A percentile compares a stretch with the other conserved stretches of the same genome.
Conservation (phyloP, 2,329 filamentous ascomycete genomes). For the Fusarium hainanense region DNA sequence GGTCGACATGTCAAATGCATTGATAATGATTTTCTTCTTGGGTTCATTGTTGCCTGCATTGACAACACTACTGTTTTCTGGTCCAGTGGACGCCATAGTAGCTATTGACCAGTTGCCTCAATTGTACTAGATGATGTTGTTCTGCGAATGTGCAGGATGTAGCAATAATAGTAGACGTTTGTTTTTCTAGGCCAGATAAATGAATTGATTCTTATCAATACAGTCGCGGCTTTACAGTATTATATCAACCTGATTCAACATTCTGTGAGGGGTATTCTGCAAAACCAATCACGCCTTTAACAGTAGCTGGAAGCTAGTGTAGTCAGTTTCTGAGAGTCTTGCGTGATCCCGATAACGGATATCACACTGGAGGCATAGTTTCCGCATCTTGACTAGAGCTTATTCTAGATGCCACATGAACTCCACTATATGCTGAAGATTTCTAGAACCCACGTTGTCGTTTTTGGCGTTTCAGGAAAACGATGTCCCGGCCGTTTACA, state of each 20-base stretch:
- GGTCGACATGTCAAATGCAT: too few species aligned
- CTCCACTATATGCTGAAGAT: background rate
- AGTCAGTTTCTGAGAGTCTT: background rate
- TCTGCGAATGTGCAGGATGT: background rate
- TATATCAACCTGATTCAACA: background rate
- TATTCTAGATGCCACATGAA: background rate
- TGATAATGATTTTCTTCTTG: too few species aligned
- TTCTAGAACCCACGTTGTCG: background rate
- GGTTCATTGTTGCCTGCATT: too few species aligned
- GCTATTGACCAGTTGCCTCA: too few species aligned
- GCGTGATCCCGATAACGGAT: constrained; percentile 20
- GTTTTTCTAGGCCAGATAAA: background rate
- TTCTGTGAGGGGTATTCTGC: background rate
- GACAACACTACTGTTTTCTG: background rate
- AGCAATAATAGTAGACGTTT: background rate
- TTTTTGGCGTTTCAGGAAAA: background rate
- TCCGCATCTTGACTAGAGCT: background rate
- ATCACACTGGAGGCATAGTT: background rate
- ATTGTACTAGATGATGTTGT: background rate
- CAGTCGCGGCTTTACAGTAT: background rate
- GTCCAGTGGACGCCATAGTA: background rate
- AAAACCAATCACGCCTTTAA: constrained; percentile 10
- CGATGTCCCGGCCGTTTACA: background rate
- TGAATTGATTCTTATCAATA: background rate
- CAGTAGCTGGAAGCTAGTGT: background rate